Conservation (phyloP, 129 eudicot genomes). For the Mikania micrantha region DNA sequence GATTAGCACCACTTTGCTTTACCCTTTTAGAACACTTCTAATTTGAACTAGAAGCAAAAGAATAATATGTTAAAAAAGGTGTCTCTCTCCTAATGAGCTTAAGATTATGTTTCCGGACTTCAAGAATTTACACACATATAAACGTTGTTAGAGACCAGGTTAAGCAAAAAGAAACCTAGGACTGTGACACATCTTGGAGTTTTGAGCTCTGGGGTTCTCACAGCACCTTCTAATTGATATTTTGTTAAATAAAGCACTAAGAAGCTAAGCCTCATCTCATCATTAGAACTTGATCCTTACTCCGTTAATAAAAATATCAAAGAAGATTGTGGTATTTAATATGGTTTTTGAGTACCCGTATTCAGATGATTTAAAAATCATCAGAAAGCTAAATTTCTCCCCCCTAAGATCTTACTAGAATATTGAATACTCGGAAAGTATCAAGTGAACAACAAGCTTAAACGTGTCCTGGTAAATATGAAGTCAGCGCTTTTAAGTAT, state of each 20-base stretch:
- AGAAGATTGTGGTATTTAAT: not conserved
- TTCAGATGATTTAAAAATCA: not conserved
- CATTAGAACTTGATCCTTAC: not conserved
- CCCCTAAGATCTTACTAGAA: not conserved
- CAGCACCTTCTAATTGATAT: not conserved
- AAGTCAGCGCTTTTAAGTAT: not conserved
- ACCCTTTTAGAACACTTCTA: not conserved
- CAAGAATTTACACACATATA: not conserved
- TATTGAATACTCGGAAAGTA: not conserved
- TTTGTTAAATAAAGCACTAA: not conserved
- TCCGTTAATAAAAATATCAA: not conserved
- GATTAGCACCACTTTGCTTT: not conserved
- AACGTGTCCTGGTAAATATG: not conserved
- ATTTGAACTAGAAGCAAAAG: not conserved
- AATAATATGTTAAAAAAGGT: not conserved
- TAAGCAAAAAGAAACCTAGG: not conserved
- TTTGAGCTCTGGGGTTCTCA: not conserved
- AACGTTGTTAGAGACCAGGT: not conserved
- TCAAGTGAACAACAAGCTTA: not conserved
- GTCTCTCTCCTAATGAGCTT: not conserved
- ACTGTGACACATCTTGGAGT: not conserved
- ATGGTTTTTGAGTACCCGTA: not conserved
- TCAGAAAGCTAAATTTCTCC: not conserved
- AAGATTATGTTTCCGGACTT: not conserved
- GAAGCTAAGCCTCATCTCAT: conserved; percentile 10